These are phyloP conservation scores for Coemansia sp. DNA, from an alignment of 192 early-diverging fungal species.

Conservation along the genomic window DNA sequence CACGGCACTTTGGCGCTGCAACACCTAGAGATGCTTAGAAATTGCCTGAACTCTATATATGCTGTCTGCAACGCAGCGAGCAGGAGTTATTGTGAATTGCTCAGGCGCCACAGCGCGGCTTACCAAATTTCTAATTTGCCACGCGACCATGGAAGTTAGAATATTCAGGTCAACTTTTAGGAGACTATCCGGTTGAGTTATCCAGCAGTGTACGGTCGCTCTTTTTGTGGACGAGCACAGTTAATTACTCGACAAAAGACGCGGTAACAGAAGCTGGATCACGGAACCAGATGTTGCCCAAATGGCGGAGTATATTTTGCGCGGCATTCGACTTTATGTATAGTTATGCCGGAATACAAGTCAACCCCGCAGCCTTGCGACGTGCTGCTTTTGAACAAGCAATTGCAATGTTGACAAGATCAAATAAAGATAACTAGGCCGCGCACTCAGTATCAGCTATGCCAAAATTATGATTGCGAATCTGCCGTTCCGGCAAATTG, in stretches of 20 bases:
- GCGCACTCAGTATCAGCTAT: too few relatives aligned
- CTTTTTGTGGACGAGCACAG: constrained; percentile 10
- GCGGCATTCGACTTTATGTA: not conserved
- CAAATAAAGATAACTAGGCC: not conserved
- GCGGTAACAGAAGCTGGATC: constrained; percentile 4
- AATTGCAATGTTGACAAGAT: not conserved
- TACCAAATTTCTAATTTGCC: not conserved
- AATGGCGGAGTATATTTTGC: not conserved
- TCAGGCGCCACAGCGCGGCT: not conserved
- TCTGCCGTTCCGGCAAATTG: too few relatives aligned
- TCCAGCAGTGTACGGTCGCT: not conserved
- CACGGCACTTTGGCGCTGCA: not conserved
- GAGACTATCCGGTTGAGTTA: not conserved
- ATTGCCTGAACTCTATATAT: constrained; percentile 15
- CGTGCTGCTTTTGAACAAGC: not conserved
- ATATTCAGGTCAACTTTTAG: not conserved
- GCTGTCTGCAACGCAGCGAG: constrained; percentile 4
- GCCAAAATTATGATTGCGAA: too few relatives aligned
- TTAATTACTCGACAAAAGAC: constrained; percentile 7
- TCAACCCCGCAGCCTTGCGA: not conserved
- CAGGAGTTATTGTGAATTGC: constrained; percentile 20
- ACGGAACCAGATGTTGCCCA: constrained; percentile 10
- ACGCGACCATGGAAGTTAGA: not conserved
- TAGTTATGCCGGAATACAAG: not conserved
- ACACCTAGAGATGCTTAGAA: constrained; percentile 4